These are phyloP conservation scores for Backusella australiensis DNA, from an alignment of 192 early-diverging fungal species.

Conservation along the genomic window DNA sequence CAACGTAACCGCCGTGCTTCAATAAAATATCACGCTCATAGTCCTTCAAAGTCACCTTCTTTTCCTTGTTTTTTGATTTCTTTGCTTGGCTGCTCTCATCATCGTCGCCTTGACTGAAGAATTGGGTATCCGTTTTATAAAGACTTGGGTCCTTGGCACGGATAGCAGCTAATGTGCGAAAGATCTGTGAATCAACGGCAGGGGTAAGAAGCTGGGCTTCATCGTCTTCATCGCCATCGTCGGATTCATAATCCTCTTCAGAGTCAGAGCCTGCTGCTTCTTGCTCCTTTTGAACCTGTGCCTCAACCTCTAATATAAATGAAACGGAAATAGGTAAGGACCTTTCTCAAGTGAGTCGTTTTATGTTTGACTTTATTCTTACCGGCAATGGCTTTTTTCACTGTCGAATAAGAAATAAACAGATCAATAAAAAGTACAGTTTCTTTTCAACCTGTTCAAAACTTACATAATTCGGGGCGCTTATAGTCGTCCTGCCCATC, in stretches of 20 bases:
- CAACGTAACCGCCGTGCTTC: constrained; percentile 50
- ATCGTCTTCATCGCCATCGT: constrained; percentile 80
- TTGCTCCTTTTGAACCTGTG: neutral
- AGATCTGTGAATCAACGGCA: constrained; percentile 88
- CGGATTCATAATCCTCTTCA: constrained; percentile 57
- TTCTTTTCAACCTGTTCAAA: no score
- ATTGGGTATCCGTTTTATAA: constrained; percentile 72
- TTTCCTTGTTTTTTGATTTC: constrained; percentile 56
- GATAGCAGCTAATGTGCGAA: constrained; percentile 87
- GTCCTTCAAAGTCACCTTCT: constrained; percentile 80
- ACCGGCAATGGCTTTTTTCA: neutral
- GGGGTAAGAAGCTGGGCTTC: constrained; percentile 81
- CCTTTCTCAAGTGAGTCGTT: no score
- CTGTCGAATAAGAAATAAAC: neutral
- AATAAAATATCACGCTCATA: constrained; percentile 82
- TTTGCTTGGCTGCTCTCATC: constrained; percentile 52
- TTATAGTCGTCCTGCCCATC: neutral
- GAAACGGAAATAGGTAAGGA: neutral
- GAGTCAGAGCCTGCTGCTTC: neutral
- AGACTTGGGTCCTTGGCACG: constrained; percentile 74
- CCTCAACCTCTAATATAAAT: constrained; percentile 8
- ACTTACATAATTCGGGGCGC: neutral
- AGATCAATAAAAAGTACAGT: neutral
- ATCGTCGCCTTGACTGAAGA: constrained; percentile 69
- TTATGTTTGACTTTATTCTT: neutral